Evolutionary conservation across 257 asterid genomes (phyloP), one percentile per base, ranked within the genome.

Genomic region (Anisodus acutangulus): DNA sequence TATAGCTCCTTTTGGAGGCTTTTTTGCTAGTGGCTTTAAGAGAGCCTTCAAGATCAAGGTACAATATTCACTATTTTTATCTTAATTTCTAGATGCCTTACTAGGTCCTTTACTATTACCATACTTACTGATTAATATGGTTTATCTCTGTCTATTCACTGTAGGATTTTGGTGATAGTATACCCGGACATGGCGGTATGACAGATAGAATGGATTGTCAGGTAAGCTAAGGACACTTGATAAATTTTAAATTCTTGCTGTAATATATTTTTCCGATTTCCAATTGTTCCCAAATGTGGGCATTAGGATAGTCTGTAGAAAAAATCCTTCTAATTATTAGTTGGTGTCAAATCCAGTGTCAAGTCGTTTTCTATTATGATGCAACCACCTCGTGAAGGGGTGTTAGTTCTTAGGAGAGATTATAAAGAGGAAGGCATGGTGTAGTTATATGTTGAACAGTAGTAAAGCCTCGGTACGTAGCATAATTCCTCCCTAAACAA

Each of bases 121-220:
- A 17, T 45, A 76, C 62, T 26, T 45, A 76, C 62, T 26, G 45
- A 49, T 26, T 53, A 12, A 22, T 76, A 26, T 76, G 22, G 22
- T 53, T 13, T 83, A 70, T 80, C 11, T 49, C 69, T n/a, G 64
- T 84, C n/a, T 43, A 72, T 68, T 79, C 11, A 35, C 68, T 83
- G 82, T 87, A 97, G 99, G 99, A 97, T 91, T 97, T 97, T 88
- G 99, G 98, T 47, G 98, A 95, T 87, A 97, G 99, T 89, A 97
- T 97, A 84, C 99, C 99, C 58, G 99, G 99, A 83, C 99, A 97
- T 83, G 99, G 99, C 81, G 99, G 99, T 81, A 93, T 97, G 85
- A 97, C 98, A 0, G 99, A 97, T 87, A 90, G 99, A 90, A 97
- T 97, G 99, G 99, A 97, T 85, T 97, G 99, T 86, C 99, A 96